Percentiles rank a stretch among this genome's conserved stretches.
Evolutionary conservation across 1,284 basidiomycete species (phyloP).

Genomic region (Ustilago hordei): DNA sequence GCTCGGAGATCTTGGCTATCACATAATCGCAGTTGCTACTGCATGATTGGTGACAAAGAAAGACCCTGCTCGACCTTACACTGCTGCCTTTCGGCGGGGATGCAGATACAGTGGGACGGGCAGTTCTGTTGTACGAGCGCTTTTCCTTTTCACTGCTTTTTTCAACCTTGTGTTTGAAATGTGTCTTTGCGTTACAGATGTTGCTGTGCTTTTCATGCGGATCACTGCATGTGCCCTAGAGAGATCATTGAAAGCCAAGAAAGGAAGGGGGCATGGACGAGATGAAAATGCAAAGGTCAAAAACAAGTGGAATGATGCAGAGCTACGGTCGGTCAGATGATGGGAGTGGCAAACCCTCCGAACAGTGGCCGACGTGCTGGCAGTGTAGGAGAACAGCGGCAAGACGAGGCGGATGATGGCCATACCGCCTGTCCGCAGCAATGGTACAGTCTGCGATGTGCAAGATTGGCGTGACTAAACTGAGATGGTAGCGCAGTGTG

Average conservation of each 20-base stretch:
- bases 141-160: background rate
- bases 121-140: background rate
- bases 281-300: background rate
- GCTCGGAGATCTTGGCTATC: conserved; percentile 9
- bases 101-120: background rate
- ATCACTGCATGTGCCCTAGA: background rate
- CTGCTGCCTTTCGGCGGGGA: background rate
- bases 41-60: background rate
- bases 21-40: background rate
- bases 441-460: conserved; percentile 2
- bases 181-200: conserved; percentile 1
- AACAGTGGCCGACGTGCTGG: conserved; percentile 32
- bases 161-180: conserved; percentile 9
- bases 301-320: background rate
- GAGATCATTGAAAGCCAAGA: background rate
- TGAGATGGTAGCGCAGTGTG: conserved; percentile 12
- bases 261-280: conserved; percentile 1
- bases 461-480: conserved; percentile 1
- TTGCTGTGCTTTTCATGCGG: conserved; percentile 12
- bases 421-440: conserved; percentile 19
- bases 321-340: conserved; percentile 16
- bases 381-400: conserved; percentile 26
- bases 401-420: conserved; percentile 24
- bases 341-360: conserved; percentile 30
- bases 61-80: background rate